These are phyloP conservation scores for Vaccinium corymbosum DNA, from an alignment of 148 eudicot species.

Conservation along the genomic window DNA sequence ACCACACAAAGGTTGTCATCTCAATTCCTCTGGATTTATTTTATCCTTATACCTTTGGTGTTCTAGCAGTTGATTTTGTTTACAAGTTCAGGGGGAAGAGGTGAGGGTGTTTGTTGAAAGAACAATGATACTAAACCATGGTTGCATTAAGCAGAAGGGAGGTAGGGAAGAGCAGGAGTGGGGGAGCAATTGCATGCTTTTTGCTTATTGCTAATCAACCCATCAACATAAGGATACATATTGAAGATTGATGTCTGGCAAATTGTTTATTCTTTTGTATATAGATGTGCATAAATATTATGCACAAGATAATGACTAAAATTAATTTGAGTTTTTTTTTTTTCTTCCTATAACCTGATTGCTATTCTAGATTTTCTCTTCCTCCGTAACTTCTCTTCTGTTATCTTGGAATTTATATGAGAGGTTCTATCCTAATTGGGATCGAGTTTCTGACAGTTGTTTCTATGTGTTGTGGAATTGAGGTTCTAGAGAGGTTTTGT, in stretches of 20 bases:
- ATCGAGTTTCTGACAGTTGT: background rate
- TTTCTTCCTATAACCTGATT: background rate
- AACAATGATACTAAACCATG: background rate
- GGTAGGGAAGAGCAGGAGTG: background rate
- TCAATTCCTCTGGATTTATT: background rate
- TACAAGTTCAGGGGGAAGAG: background rate
- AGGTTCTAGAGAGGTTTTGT: background rate
- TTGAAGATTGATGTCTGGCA: background rate
- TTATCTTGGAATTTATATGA: background rate
- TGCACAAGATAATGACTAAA: background rate
- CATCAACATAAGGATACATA: background rate
- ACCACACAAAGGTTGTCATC: constrained; percentile 79
- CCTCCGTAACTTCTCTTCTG: background rate
- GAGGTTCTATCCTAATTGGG: background rate
- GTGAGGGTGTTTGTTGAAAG: background rate
- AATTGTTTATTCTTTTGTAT: background rate
- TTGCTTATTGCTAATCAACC: background rate
- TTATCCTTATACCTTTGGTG: background rate
- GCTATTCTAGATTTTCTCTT: background rate
- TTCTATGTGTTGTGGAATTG: background rate
- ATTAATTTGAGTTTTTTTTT: background rate
- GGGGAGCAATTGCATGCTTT: background rate
- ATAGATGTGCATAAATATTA: background rate
- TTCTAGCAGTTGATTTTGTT: background rate
- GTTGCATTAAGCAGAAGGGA: background rate